Conservation (phyloP, 2,329 filamentous ascomycete genomes). For the Penicillium sp. region DNA sequence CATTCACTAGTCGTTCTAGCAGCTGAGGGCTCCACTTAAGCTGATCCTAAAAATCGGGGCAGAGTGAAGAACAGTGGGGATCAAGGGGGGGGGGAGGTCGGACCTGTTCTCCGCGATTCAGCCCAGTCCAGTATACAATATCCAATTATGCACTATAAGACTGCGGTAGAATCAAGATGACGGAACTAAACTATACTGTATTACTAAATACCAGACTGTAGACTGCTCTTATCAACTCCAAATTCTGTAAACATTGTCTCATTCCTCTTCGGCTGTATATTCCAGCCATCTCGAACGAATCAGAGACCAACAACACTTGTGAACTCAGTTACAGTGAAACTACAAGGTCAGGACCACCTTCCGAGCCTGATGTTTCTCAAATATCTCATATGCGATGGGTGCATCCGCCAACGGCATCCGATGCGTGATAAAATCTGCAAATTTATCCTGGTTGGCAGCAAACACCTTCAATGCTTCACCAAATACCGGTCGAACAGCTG, state of each 20-base stretch:
- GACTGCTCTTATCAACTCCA: not conserved
- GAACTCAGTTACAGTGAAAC: no score
- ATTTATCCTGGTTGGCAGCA: constrained; percentile 2
- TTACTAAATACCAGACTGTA: no score
- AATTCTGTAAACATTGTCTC: not conserved
- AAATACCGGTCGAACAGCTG: not conserved
- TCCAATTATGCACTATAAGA: no score
- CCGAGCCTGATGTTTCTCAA: constrained; percentile 4
- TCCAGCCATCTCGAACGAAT: not conserved
- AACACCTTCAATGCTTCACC: constrained; percentile 2
- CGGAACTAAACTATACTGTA: no score
- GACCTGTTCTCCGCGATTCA: not conserved
- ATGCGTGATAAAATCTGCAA: not conserved
- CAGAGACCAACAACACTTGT: not conserved
- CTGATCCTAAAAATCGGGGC: not conserved
- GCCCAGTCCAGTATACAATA: not conserved
- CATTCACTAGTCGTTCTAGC: not conserved
- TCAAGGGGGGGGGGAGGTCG: not conserved
- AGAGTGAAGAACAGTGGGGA: not conserved
- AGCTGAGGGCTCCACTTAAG: not conserved
- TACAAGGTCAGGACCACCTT: constrained; percentile 1
- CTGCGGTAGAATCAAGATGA: no score
- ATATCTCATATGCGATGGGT: not conserved
- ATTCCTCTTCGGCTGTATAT: not conserved
- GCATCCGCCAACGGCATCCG: constrained; percentile 1